Conservation (phyloP, 2,329 filamentous ascomycete species). For the Emmonsiellopsis sp. region DNA sequence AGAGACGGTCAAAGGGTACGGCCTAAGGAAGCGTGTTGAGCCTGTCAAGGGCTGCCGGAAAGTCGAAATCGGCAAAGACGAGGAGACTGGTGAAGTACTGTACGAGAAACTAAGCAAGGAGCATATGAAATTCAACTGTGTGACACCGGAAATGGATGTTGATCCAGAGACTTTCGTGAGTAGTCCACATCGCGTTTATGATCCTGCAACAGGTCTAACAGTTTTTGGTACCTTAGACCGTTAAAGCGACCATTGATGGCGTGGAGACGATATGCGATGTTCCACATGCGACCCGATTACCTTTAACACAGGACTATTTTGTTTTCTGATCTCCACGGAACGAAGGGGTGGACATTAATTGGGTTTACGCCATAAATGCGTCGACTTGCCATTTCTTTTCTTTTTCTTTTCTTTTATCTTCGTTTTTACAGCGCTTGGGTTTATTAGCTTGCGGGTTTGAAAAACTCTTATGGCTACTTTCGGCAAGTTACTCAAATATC, state of each 20-base stretch:
- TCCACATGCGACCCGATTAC: conserved; percentile 61
- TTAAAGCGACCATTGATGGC: conserved; percentile 59
- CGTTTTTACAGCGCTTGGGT: too few species aligned
- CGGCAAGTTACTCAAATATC: too few species aligned
- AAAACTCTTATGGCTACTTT: too few species aligned
- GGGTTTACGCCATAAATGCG: too few species aligned
- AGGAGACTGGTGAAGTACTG: too few species aligned
- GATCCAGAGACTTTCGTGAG: conserved; percentile 76
- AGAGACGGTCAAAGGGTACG: conserved; percentile 57
- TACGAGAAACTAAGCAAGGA: conserved; percentile 46
- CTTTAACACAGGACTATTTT: conserved; percentile 68
- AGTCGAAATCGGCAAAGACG: conserved; percentile 33
- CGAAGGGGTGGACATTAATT: too few species aligned
- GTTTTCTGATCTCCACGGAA: conserved; percentile 49
- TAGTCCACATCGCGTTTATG: not conserved
- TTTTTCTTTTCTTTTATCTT: too few species aligned
- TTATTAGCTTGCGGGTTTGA: too few species aligned
- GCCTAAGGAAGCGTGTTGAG: conserved; percentile 69
- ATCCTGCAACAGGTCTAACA: conserved; percentile 8
- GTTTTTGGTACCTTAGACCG: not conserved
- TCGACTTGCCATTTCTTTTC: too few species aligned
- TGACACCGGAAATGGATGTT: conserved; percentile 77
- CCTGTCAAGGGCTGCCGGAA: conserved; percentile 66
- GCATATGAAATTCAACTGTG: conserved; percentile 86
- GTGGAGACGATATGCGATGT: conserved; percentile 67